Conservation (phyloP, 441 rosid genomes). For the Bruguiera hainesii region DNA sequence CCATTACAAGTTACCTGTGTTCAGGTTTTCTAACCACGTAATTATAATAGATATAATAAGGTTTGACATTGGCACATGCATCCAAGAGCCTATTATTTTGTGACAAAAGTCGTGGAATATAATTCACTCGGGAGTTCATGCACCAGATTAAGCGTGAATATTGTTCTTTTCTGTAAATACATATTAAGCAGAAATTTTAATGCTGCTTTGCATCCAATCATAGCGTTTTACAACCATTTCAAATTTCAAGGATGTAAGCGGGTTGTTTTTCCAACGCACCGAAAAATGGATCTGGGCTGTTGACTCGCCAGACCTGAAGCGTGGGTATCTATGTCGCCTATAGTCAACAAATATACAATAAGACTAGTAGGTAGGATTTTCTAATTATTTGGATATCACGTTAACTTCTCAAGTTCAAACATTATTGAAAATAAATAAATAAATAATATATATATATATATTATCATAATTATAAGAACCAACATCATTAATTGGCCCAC, state of each 20-base stretch:
- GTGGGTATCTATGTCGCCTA: not conserved
- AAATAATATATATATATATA: too few species aligned
- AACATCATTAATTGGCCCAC: too few species aligned
- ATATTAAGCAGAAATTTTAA: not conserved
- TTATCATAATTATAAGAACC: too few species aligned
- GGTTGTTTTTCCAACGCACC: not conserved
- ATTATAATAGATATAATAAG: constrained; percentile 32
- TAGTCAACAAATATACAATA: too few species aligned
- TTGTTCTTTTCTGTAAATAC: not conserved
- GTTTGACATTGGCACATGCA: constrained; percentile 30
- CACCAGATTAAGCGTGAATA: not conserved
- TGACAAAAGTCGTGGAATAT: constrained; percentile 13
- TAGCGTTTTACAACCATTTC: not conserved
- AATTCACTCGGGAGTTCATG: not conserved
- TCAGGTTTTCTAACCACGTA: constrained; percentile 22
- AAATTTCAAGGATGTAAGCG: not conserved
- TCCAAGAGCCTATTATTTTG: constrained; percentile 30
- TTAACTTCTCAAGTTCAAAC: too few species aligned
- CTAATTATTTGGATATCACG: too few species aligned
- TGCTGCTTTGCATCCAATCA: not conserved
- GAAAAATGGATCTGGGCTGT: not conserved
- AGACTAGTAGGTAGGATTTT: too few species aligned
- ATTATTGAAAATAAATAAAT: too few species aligned
- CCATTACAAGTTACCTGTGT: constrained; percentile 56
- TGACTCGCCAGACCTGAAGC: constrained; percentile 5